These are phyloP conservation scores for Hypoxylon intermedium DNA, from an alignment of 495 filamentous ascomycete species.

Conservation along the genomic window DNA sequence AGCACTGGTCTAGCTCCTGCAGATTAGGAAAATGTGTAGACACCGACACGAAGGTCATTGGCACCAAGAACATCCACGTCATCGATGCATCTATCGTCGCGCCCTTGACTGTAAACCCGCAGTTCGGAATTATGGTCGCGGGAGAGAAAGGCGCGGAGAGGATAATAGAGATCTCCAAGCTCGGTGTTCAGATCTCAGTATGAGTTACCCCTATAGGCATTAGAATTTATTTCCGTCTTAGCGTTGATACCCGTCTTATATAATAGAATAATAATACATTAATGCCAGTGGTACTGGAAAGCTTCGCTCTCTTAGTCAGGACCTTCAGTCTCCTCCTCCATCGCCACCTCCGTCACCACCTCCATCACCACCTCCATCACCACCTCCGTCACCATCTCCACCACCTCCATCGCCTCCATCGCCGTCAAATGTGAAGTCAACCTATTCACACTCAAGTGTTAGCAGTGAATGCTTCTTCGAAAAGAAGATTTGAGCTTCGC, in stretches of 20 bases:
- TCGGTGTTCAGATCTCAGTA: neutral
- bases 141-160: slow-evolving; percentile 50
- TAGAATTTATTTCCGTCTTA: neutral
- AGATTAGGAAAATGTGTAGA: slow-evolving; percentile 50
- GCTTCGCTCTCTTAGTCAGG: neutral
- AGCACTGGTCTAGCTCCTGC: slow-evolving; percentile 51
- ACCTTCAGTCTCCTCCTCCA: neutral
- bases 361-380: too few relatives aligned
- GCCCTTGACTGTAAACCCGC: slow-evolving; percentile 51
- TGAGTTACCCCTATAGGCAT: neutral
- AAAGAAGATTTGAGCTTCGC: too few relatives aligned
- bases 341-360: too few relatives aligned
- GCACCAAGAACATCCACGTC: slow-evolving; percentile 47
- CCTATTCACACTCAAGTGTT: neutral
- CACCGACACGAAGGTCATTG: slow-evolving; percentile 44
- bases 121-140: slow-evolving; percentile 50
- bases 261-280: slow-evolving; percentile 1
- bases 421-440: slow-evolving; percentile 11
- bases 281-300: too few relatives aligned
- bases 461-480: too few relatives aligned
- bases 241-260: slow-evolving; percentile 4
- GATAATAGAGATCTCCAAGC: slow-evolving; percentile 39
- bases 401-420: neutral
- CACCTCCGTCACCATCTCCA: neutral
- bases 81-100: slow-evolving; percentile 50